phyloP scores from a whole-genome alignment of 306 rosid genomes.

The cucumber (Cucumis sativus) region Cucumber_9930_V3 NC_026659.2:21849001-21849500 shows the following conservation, averaged over 20 bases:
- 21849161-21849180: background rate
- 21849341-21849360: background rate
- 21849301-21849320: slow-evolving; percentile 4
- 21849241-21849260: background rate
- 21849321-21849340: slow-evolving; percentile 5
- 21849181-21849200: slow-evolving; percentile 1
- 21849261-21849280: background rate
- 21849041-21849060: too few species aligned
- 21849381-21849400: slow-evolving; percentile 2
- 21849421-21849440: background rate
- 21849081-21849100: too few species aligned
- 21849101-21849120: too few species aligned
- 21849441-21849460: background rate
- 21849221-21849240: background rate
- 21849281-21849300: background rate
- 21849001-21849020: too few species aligned
- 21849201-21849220: too few species aligned
- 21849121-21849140: background rate
- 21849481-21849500: slow-evolving; percentile 2
- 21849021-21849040: too few species aligned
- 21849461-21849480: slow-evolving; percentile 8
- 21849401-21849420: background rate
- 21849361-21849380: slow-evolving; percentile 3
- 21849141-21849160: background rate
- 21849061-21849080: too few species aligned